Evolutionary conservation across 345 rosid genomes (phyloP).

Genomic region (Populus alba): DNA sequence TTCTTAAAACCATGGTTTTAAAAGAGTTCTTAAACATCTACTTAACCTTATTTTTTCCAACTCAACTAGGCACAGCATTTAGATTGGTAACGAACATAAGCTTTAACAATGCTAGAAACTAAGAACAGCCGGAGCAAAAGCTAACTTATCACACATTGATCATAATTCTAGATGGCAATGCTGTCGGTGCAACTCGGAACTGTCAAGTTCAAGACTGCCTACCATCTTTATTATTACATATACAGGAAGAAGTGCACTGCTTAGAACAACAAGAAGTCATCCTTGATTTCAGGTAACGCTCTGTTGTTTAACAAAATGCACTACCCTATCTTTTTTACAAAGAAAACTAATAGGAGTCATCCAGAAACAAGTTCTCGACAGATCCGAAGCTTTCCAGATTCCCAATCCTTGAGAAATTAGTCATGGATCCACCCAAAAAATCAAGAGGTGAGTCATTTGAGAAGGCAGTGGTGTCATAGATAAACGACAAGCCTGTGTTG

Average conservation of each 20-base stretch:
- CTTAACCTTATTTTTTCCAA: too few species aligned
- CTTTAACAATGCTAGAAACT: not conserved
- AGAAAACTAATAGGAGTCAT: conserved; percentile 54
- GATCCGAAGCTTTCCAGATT: conserved; percentile 67
- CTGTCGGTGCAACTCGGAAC: not conserved
- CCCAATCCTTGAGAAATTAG: conserved; percentile 50
- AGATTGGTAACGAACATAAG: too few species aligned
- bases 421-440: conserved; percentile 71
- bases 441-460: conserved; percentile 78
- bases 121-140: too few species aligned
- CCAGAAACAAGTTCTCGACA: conserved; percentile 71
- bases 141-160: not conserved
- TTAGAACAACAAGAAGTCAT: not conserved
- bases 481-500: conserved; percentile 47
- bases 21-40: too few species aligned
- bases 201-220: not conserved
- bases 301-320: conserved; percentile 10
- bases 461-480: conserved; percentile 77
- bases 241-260: not conserved
- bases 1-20: too few species aligned
- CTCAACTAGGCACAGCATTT: too few species aligned
- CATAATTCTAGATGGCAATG: not conserved
- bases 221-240: not conserved
- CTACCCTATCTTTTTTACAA: not conserved
- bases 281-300: not conserved